Evolutionary conservation across 768 basidiomycete genomes (phyloP), one percentile per base, ranked within the genome.

Genomic region (Rhodotorula paludigena): DNA sequence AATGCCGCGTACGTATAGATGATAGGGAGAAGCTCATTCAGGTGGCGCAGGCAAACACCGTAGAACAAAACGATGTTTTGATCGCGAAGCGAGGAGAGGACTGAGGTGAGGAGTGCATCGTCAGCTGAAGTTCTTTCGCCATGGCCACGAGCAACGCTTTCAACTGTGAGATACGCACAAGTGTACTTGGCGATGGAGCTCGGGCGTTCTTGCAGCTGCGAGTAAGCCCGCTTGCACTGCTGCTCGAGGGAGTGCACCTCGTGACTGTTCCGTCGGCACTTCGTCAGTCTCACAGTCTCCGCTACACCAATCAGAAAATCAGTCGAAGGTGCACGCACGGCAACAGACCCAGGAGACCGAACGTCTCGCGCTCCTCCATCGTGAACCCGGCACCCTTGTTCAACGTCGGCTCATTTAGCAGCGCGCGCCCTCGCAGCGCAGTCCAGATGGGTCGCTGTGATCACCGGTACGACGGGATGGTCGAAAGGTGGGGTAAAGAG

Each of bases 61-160:
- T 88, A 92, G 79, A 89, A 92, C 30, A 92, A 80, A 2, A 88
- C 86, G 56, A 63, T 85, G 72, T 89, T 90, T 82, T 90, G 89
- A 38, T 84, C 86, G 78, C 87, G 87, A 74, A 89, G 75, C 64
- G 68, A 71, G 15, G 72, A 67, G 3, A 75, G 67, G 74, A 75
- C 73, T 45, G 69, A 8, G 52, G 10, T 42, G 16, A 59, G 60
- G 16, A n/a, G n/a, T n/a, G n/a, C 39, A 41, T 47, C 39, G 53
- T 25, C 49, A 30, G n/a, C n/a, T n/a, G n/a, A n/a, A n/a, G n/a
- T n/a, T n/a, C n/a, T n/a, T n/a, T n/a, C n/a, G n/a, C n/a, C n/a
- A n/a, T n/a, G n/a, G n/a, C n/a, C n/a, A n/a, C n/a, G n/a, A n/a
- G n/a, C n/a, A n/a, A n/a, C n/a, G n/a, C n/a, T n/a, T n/a, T n/a